Evolutionary conservation across 352 stramenopile genomes (phyloP).

Genomic region (Phytophthora crassamura): DNA sequence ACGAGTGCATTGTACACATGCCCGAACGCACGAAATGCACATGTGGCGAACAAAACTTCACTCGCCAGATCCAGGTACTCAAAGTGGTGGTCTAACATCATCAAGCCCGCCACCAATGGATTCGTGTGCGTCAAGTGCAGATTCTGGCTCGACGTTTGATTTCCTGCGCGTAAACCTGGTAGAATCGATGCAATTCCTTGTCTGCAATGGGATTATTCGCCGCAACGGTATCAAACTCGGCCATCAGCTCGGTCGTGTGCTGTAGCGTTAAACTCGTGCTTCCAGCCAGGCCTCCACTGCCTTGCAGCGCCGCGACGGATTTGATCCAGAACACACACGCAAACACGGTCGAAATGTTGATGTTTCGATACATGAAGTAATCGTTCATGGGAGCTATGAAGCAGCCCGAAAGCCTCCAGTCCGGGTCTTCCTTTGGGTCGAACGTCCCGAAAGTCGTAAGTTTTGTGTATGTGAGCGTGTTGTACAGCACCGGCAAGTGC

Average conservation of each 20-base stretch:
- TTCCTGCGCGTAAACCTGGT: no score
- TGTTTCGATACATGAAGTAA: no score
- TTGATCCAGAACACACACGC: no score
- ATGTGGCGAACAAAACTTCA: slow-evolving; percentile 24
- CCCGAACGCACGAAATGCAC: slow-evolving; percentile 25
- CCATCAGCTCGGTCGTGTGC: no score
- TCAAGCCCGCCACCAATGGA: slow-evolving; percentile 29
- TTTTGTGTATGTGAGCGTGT: slow-evolving; percentile 9
- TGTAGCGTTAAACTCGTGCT: no score
- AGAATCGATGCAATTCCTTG: no score
- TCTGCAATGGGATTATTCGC: no score
- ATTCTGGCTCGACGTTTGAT: no score
- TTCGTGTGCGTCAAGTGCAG: slow-evolving; percentile 17
- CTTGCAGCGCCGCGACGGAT: no score
- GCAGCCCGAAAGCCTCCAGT: background rate
- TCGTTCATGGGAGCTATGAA: background rate
- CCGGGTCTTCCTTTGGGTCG: background rate
- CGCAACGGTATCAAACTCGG: no score
- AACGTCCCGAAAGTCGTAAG: background rate
- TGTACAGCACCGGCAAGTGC: slow-evolving; percentile 33
- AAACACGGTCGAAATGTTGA: no score
- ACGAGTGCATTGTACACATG: slow-evolving; percentile 37
- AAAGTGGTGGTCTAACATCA: slow-evolving; percentile 30
- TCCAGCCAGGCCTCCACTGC: no score
- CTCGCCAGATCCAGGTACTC: slow-evolving; percentile 19